These are phyloP conservation scores for Ilyonectria destructans DNA, from an alignment of 2,329 filamentous ascomycete species.

Conservation along the genomic window DNA sequence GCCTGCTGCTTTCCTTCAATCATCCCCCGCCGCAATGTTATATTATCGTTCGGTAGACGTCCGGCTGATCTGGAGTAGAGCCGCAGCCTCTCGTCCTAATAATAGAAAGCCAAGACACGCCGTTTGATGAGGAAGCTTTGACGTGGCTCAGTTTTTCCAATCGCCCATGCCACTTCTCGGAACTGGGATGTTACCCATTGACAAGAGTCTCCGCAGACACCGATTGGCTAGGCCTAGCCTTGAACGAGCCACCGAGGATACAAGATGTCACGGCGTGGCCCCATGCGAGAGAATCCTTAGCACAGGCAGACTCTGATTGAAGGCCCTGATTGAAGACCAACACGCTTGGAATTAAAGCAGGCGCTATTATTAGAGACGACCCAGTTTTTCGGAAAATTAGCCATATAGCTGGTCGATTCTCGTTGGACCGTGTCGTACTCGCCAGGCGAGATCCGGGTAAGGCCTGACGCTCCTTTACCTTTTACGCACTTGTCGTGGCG, in stretches of 20 bases:
- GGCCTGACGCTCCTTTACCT: neutral
- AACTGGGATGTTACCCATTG: neutral
- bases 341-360: neutral
- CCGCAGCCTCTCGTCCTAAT: constrained; percentile 5
- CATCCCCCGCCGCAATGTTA: constrained; percentile 3
- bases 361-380: neutral
- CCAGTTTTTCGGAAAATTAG: neutral
- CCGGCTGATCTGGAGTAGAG: constrained; percentile 11
- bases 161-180: neutral
- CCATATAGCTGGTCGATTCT: neutral
- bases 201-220: neutral
- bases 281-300: neutral
- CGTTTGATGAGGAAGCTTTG: constrained; percentile 2
- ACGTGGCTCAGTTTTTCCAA: constrained; percentile 2
- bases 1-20: constrained; percentile 1
- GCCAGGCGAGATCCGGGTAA: neutral
- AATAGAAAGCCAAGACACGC: constrained; percentile 25
- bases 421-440: neutral
- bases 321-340: neutral
- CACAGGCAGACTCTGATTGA: neutral
- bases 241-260: neutral
- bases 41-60: constrained; percentile 12
- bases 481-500: neutral
- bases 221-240: neutral
- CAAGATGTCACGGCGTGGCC: neutral